Percentiles rank a stretch among this genome's conserved stretches.
Conservation (phyloP, 495 filamentous ascomycete genomes). For the Glarea lozoyensis region DNA sequence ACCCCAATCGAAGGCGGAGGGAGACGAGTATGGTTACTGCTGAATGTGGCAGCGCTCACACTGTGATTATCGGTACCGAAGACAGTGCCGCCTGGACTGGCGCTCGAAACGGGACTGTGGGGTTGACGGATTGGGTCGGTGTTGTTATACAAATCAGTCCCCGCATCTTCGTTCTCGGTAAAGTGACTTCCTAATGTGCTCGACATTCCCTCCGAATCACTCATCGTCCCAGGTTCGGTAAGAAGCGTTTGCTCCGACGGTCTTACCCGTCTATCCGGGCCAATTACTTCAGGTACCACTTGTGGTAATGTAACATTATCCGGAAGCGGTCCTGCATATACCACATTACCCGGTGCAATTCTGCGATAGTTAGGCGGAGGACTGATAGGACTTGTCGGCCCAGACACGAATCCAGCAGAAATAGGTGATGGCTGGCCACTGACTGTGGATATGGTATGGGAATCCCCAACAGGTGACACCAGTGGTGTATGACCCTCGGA, state of each 20-base stretch:
- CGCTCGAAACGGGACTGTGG: constrained; percentile 2
- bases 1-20: neutral
- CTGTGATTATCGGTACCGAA: neutral
- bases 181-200: constrained; percentile 40
- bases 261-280: constrained; percentile 22
- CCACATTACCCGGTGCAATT: constrained; percentile 38
- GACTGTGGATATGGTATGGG: constrained; percentile 1
- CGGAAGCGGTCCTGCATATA: constrained; percentile 42
- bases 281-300: constrained; percentile 29
- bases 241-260: constrained; percentile 14
- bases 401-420: constrained; percentile 9
- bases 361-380: constrained; percentile 30
- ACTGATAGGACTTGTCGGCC: constrained; percentile 13
- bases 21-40: neutral
- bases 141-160: constrained; percentile 9
- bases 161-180: constrained; percentile 33
- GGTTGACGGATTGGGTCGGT: neutral
- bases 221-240: constrained; percentile 20
- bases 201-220: constrained; percentile 7
- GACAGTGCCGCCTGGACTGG: neutral
- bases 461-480: constrained; percentile 11
- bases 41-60: neutral
- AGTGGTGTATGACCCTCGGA: constrained; percentile 10
- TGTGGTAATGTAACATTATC: constrained; percentile 36
- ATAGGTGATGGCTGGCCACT: constrained; percentile 13